Evolutionary conservation across 768 basidiomycete genomes (phyloP).

Genomic region (Tubosaeta sp.): DNA sequence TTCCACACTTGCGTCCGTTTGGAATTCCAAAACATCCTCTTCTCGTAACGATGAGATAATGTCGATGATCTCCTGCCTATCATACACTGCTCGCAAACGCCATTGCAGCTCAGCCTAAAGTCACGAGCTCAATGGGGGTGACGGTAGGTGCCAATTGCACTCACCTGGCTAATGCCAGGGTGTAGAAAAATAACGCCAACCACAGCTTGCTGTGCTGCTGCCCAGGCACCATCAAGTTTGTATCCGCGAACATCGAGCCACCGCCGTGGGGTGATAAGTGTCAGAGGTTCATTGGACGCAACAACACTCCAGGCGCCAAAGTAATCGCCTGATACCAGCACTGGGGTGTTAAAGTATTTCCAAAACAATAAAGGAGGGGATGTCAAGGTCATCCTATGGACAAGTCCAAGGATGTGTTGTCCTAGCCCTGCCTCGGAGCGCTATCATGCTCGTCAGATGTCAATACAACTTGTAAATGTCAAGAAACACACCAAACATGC

Average conservation of each 20-base stretch:
- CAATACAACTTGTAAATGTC: not conserved
- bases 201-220: constrained; percentile 65
- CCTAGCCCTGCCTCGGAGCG: constrained; percentile 10
- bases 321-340: constrained; percentile 53
- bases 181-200: constrained; percentile 61
- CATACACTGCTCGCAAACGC: constrained; percentile 68
- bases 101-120: constrained; percentile 63
- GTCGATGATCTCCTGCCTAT: constrained; percentile 71
- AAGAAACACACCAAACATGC: constrained; percentile 29
- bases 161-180: constrained; percentile 72
- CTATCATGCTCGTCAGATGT: constrained; percentile 6
- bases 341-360: constrained; percentile 56
- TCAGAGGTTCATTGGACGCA: constrained; percentile 42
- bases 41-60: constrained; percentile 48
- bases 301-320: constrained; percentile 54
- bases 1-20: constrained; percentile 7
- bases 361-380: constrained; percentile 59
- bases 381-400: constrained; percentile 42
- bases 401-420: constrained; percentile 29
- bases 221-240: constrained; percentile 62
- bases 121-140: constrained; percentile 7
- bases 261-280: constrained; percentile 58
- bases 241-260: constrained; percentile 73
- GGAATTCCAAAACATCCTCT: constrained; percentile 44
- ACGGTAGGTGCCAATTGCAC: constrained; percentile 14